These are phyloP conservation scores for Pestalotiopsis sp. DNA, from an alignment of 2,329 filamentous ascomycete species.

Conservation along the genomic window DNA sequence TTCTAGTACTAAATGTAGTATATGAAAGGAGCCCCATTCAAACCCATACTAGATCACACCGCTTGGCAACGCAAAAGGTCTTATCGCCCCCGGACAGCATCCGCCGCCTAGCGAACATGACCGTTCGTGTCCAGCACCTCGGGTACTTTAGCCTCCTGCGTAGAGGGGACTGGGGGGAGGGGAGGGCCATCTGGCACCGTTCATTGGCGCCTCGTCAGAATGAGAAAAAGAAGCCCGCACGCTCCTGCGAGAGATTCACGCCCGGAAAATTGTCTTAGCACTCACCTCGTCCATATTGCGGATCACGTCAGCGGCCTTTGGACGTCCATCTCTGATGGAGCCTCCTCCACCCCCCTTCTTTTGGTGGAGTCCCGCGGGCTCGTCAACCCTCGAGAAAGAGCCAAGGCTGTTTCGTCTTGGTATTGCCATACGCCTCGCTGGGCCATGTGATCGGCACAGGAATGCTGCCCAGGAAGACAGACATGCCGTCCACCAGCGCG, in stretches of 20 bases:
- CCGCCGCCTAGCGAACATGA: neutral
- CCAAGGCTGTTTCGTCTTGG: conserved; percentile 29
- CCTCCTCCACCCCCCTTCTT: neutral
- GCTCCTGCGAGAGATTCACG: neutral
- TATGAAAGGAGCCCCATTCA: neutral
- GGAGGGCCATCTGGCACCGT: neutral
- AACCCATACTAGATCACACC: neutral
- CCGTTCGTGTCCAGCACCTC: neutral
- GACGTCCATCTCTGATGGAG: neutral
- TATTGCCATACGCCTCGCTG: conserved; percentile 28
- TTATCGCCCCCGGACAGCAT: neutral
- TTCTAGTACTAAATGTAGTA: too few species aligned
- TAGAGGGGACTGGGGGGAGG: neutral
- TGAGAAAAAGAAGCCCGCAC: neutral
- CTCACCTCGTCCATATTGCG: neutral
- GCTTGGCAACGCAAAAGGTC: neutral
- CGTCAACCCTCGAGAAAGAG: conserved; percentile 27
- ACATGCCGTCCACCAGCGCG: conserved; percentile 11
- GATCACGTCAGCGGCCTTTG: neutral
- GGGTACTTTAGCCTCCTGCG: neutral
- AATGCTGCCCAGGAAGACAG: conserved; percentile 35
- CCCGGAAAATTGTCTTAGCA: neutral
- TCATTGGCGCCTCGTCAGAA: neutral
- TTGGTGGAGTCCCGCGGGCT: neutral
- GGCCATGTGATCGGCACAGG: conserved; percentile 45